Conservation (phyloP, 371 early-diverging fungal genomes). For the Actinomortierella ambigua region DNA sequence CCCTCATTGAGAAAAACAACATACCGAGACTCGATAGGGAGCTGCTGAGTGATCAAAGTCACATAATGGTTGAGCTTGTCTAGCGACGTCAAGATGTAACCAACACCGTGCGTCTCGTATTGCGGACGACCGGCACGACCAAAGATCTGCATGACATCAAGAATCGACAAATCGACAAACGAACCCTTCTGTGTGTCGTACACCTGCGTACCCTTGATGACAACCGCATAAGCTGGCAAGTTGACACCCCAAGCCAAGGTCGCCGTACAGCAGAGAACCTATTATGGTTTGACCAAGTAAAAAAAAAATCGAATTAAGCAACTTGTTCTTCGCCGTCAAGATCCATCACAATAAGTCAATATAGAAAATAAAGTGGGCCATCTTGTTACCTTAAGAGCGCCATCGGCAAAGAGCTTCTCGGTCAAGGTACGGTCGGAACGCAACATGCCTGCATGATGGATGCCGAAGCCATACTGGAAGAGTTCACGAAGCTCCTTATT, state of each 20-base stretch:
- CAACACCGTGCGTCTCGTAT: slow-evolving; percentile 97
- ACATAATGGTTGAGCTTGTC: slow-evolving; percentile 94
- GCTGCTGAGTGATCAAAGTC: slow-evolving; percentile 90
- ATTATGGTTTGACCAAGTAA: too few relatives aligned
- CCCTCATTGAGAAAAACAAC: too few relatives aligned
- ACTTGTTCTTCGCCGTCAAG: too few relatives aligned
- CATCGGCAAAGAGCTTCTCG: slow-evolving; percentile 94
- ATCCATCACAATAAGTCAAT: too few relatives aligned
- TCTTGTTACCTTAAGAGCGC: slow-evolving; percentile 71
- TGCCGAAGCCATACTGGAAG: slow-evolving; percentile 93
- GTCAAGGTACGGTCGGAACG: slow-evolving; percentile 92
- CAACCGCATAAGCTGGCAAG: slow-evolving; percentile 98
- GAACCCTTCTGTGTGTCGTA: slow-evolving; percentile 95
- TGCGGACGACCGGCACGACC: slow-evolving; percentile 99
- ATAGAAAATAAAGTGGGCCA: too few relatives aligned
- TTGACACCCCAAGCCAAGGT: slow-evolving; percentile 99
- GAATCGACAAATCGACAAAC: slow-evolving; percentile 93
- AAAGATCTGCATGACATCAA: slow-evolving; percentile 98
- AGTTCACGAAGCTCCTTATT: slow-evolving; percentile 87
- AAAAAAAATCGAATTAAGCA: too few relatives aligned
- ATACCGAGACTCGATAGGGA: slow-evolving; percentile 98
- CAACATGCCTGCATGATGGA: slow-evolving; percentile 99
- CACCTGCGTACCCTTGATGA: slow-evolving; percentile 99
- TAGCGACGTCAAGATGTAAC: slow-evolving; percentile 96
- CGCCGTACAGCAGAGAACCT: slow-evolving; percentile 96